phyloP scores from a whole-genome alignment of 306 rosid genomes.

The Gynostemma pentaphyllum region DNA sequence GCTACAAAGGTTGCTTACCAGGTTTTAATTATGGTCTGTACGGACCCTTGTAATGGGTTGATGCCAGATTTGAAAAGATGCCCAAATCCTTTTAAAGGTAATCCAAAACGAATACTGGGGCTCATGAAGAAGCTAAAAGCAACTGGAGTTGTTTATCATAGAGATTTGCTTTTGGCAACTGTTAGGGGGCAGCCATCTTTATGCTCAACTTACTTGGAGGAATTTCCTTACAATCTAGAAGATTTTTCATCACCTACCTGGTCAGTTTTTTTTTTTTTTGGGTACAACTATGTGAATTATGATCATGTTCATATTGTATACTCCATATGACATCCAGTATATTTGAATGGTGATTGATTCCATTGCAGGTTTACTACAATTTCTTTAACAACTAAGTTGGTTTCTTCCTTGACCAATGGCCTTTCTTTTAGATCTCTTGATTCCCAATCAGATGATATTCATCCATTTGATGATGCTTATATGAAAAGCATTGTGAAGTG shows the following conservation, averaged over 20 bases:
- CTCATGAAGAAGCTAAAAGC: constrained; percentile 66
- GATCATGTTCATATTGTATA: neutral
- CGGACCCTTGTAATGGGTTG: constrained; percentile 72
- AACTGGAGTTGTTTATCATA: constrained; percentile 43
- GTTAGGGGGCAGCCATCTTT: constrained; percentile 44
- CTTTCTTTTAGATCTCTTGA: constrained; percentile 31
- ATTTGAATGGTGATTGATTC: constrained; percentile 19
- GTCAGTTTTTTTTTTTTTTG: constrained; percentile 44
- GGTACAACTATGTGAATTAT: neutral
- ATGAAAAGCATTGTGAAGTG: constrained; percentile 47
- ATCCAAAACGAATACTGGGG: constrained; percentile 49
- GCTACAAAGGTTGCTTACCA: constrained; percentile 44
- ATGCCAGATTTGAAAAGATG: constrained; percentile 57
- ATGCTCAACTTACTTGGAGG: constrained; percentile 70
- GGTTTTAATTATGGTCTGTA: constrained; percentile 59
- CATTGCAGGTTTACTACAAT: constrained; percentile 58
- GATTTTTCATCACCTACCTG: constrained; percentile 53
- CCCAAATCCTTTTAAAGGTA: constrained; percentile 58
- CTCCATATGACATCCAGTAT: neutral
- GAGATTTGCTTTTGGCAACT: constrained; percentile 67
- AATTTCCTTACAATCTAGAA: constrained; percentile 78
- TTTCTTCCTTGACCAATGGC: constrained; percentile 37
- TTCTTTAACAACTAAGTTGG: constrained; percentile 61
- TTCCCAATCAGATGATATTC: constrained; percentile 23
- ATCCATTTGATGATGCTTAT: constrained; percentile 23